Conservation (phyloP, 2,329 filamentous ascomycete genomes). For the Xylariales sp. region DNA sequence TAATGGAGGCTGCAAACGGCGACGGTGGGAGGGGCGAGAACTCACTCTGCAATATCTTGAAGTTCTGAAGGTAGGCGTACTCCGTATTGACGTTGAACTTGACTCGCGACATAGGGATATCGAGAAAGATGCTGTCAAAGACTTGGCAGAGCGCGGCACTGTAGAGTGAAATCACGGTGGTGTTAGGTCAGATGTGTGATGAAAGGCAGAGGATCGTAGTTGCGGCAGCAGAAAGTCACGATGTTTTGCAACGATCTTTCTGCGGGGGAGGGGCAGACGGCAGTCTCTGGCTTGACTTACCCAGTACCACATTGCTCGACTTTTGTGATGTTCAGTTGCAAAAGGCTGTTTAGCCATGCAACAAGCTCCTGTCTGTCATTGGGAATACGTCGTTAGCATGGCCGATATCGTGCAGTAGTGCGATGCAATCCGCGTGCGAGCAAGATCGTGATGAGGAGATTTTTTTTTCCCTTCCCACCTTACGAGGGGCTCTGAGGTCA, state of each 20-base stretch:
- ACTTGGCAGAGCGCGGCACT: slow-evolving; percentile 96
- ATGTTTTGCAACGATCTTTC: no score
- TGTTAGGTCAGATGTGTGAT: slow-evolving; percentile 5
- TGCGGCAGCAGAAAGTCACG: no score
- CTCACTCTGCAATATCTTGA: slow-evolving; percentile 94
- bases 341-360: slow-evolving; percentile 93
- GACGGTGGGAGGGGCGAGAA: slow-evolving; percentile 13
- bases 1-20: slow-evolving; percentile 1
- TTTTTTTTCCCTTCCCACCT: no score
- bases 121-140: slow-evolving; percentile 96
- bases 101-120: slow-evolving; percentile 91
- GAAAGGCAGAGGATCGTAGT: no score
- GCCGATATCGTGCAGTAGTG: neutral
- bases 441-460: no score
- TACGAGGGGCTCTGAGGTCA: slow-evolving; percentile 9
- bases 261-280: slow-evolving; percentile 29
- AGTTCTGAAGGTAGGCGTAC: slow-evolving; percentile 97
- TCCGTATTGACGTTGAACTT: slow-evolving; percentile 98
- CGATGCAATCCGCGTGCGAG: no score
- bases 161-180: slow-evolving; percentile 13
- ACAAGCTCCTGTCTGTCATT: slow-evolving; percentile 83
- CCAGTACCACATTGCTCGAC: slow-evolving; percentile 99
- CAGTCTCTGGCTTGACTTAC: slow-evolving; percentile 61
- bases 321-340: slow-evolving; percentile 97
- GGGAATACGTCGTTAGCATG: slow-evolving; percentile 1